Evolutionary conservation across 225 moss, liverwort and hornwort genomes (phyloP).

Genomic region (Bryoerythrophyllum caledonicum): DNA sequence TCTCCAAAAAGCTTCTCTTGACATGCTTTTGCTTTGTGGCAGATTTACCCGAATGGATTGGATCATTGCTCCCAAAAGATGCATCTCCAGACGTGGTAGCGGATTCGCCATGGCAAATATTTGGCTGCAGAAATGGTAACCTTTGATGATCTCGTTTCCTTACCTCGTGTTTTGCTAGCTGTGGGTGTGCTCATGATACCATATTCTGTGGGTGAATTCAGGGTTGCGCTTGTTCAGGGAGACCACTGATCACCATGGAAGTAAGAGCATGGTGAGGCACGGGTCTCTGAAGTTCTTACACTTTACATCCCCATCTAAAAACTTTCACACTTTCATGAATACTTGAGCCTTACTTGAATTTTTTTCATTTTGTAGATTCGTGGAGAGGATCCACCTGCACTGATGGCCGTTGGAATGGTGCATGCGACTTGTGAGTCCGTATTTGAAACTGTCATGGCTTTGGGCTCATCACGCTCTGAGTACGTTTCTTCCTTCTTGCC

Average conservation of each 20-base stretch:
- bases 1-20: background rate
- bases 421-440: slow-evolving; percentile 88
- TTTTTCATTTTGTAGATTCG: slow-evolving; percentile 47
- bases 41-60: slow-evolving; percentile 97
- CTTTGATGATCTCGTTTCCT: background rate
- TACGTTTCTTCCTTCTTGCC: slow-evolving; percentile 30
- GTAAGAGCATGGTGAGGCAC: slow-evolving; percentile 66
- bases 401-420: slow-evolving; percentile 96
- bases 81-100: slow-evolving; percentile 93
- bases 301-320: background rate
- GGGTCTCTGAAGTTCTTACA: background rate
- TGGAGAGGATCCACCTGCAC: slow-evolving; percentile 92
- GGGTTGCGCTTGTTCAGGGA: slow-evolving; percentile 93
- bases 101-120: slow-evolving; percentile 91
- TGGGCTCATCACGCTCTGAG: slow-evolving; percentile 85
- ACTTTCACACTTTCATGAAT: background rate
- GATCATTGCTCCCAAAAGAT: slow-evolving; percentile 77
- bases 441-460: slow-evolving; percentile 86
- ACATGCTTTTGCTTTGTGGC: background rate
- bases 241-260: slow-evolving; percentile 79
- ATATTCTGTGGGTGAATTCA: slow-evolving; percentile 36
- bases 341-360: background rate
- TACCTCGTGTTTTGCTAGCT: slow-evolving; percentile 11
- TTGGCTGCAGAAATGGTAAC: slow-evolving; percentile 91
- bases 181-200: slow-evolving; percentile 15